Base-by-base conservation (phyloP, 768 basidiomycete species). In the Collybiopsis confluens region DNA sequence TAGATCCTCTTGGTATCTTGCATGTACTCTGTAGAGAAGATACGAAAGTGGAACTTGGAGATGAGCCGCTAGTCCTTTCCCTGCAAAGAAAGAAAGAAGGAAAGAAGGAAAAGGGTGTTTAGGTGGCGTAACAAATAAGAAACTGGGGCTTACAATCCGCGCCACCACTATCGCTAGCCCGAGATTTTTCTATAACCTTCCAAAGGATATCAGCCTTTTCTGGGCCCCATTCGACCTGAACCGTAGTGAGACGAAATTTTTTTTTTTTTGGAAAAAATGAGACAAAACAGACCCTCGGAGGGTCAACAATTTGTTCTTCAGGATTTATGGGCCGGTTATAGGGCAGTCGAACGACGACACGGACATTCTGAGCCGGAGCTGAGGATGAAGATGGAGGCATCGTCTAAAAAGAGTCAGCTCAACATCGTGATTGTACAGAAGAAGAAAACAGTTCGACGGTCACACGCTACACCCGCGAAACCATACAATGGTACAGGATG, bases 191-290 rank as follows among this genome's bases (percentile, higher is more conserved):
- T 57, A 93, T 91, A 41, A 89, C 87, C 67, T 90, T 89, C 91
- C 91, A 93, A 7, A 93, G 73, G 5, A 90, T 81, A 57, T 86
- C 85, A 42, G 92, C 91, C 66, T 92, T 93, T 54, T 92, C 88
- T 7, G 80, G 59, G 40, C 79, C 89, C 91, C 91, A 93, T 73
- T 88, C 85, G 66, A 93, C 85, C 90, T 92, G 62, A 24, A 16
- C 52, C 54, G n/a, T n/a, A n/a, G n/a, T n/a, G n/a, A n/a, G n/a
- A n/a, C n/a, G n/a, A n/a, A n/a, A n/a, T n/a, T n/a, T n/a, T n/a
- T n/a, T n/a, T n/a, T n/a, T n/a, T n/a, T n/a, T n/a, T n/a, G n/a
- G n/a, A n/a, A n/a, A n/a, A n/a, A n/a, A n/a, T n/a, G n/a, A n/a
- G n/a, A n/a, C n/a, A n/a, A n/a, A n/a, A n/a, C n/a, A n/a, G n/a